A percentile compares a stretch with the other conserved stretches of the same genome.
Conservation (phyloP, 1,284 basidiomycete genomes). For the Ceratorhiza oryzae-sativae region DNA sequence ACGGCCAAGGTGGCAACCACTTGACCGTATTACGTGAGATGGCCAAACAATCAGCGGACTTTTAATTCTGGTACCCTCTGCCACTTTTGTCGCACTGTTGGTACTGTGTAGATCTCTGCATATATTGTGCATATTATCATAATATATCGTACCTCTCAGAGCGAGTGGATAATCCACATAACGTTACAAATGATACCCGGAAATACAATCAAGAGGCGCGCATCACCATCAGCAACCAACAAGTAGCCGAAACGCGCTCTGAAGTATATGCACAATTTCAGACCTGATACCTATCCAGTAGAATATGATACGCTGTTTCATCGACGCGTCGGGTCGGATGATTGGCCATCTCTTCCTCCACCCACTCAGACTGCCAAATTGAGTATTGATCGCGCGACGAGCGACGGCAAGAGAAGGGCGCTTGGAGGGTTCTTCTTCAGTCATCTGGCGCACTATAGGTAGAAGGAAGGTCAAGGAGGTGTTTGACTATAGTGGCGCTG, state of each 20-base stretch:
- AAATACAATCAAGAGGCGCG: not conserved
- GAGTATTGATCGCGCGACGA: not conserved
- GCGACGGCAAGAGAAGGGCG: constrained; percentile 16
- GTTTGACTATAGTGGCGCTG: too few species aligned
- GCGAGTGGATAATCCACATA: not conserved
- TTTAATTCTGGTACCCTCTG: not conserved
- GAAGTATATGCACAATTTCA: not conserved
- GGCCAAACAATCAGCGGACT: constrained; percentile 16
- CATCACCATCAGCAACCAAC: not conserved
- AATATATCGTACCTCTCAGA: not conserved
- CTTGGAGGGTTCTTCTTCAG: constrained; percentile 1
- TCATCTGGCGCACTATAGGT: constrained; percentile 11
- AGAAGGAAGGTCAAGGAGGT: not conserved
- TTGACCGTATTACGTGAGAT: not conserved
- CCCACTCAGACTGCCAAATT: constrained; percentile 2
- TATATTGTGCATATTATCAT: not conserved
- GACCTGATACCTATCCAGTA: not conserved
- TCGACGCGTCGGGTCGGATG: not conserved
- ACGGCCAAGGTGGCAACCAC: not conserved
- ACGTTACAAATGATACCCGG: not conserved
- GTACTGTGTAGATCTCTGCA: not conserved
- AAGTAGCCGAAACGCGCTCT: not conserved
- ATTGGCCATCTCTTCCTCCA: constrained; percentile 20
- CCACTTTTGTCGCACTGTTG: not conserved
- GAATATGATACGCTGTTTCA: not conserved